Conservation (phyloP, 1,284 basidiomycete genomes). For the Polyporus tsugae region DNA sequence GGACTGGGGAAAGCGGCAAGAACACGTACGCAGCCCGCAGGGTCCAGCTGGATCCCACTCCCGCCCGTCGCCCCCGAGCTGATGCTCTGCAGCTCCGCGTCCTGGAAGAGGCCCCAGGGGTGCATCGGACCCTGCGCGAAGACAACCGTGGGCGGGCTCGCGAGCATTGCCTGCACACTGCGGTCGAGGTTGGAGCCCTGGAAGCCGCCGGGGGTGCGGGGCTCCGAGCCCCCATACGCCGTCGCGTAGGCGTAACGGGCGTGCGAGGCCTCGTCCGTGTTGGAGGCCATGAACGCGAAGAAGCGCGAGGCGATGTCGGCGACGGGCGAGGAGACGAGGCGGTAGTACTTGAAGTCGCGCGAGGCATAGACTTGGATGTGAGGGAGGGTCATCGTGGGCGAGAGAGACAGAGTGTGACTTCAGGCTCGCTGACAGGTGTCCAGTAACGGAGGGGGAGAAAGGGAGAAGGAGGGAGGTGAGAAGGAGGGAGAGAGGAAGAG, state of each 20-base stretch:
- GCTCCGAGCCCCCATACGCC: neutral
- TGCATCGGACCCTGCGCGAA: constrained; percentile 12
- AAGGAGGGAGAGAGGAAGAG: neutral
- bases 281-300: constrained; percentile 9
- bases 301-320: constrained; percentile 6
- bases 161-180: constrained; percentile 3
- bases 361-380: constrained; percentile 6
- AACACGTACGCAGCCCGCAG: neutral
- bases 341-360: constrained; percentile 7
- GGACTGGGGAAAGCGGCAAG: no score
- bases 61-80: neutral
- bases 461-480: neutral
- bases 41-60: constrained; percentile 4
- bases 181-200: constrained; percentile 8
- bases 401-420: neutral
- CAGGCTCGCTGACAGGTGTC: neutral
- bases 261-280: neutral
- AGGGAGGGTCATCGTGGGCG: constrained; percentile 1
- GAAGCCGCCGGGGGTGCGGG: constrained; percentile 4
- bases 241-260: constrained; percentile 8
- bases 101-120: constrained; percentile 9
- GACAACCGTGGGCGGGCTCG: neutral
- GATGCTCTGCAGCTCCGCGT: constrained; percentile 6
- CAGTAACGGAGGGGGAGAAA: no score
- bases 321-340: constrained; percentile 6